Percentiles rank a stretch among this genome's conserved stretches.
phyloP scores from a whole-genome alignment of 2,329 filamentous ascomycete species.

The Xylariaceae sp. region DNA sequence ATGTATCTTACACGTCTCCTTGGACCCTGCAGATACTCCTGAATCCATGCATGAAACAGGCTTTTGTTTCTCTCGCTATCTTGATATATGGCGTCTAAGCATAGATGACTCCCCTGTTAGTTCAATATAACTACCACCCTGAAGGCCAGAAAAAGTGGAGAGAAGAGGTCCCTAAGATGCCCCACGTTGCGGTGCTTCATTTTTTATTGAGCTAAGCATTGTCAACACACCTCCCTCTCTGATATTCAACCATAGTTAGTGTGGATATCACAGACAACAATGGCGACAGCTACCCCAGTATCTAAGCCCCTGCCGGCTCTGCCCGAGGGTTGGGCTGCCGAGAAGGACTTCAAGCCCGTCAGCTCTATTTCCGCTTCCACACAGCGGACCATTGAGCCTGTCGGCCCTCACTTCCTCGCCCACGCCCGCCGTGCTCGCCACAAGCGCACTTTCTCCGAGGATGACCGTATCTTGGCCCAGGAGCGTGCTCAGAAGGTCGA shows the following conservation, averaged over 20 bases:
- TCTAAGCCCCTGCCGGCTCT: slow-evolving; percentile 67
- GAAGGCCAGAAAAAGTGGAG: not conserved
- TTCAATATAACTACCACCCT: not conserved
- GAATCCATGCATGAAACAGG: no score
- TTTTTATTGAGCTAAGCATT: not conserved
- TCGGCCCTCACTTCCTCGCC: slow-evolving; percentile 95
- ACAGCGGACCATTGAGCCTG: slow-evolving; percentile 87
- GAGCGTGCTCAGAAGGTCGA: slow-evolving; percentile 94
- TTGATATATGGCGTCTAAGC: not conserved
- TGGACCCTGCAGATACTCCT: no score
- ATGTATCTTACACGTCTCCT: no score
- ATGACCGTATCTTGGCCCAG: slow-evolving; percentile 94
- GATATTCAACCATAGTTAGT: slow-evolving; percentile 7
- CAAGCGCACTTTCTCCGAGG: slow-evolving; percentile 96
- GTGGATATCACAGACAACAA: slow-evolving; percentile 35
- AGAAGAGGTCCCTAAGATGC: not conserved
- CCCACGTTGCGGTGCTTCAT: slow-evolving; percentile 4
- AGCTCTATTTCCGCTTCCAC: slow-evolving; percentile 70
- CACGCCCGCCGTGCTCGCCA: slow-evolving; percentile 93
- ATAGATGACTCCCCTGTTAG: not conserved
- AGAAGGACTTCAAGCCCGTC: slow-evolving; percentile 87
- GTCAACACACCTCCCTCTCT: not conserved
- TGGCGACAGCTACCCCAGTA: slow-evolving; percentile 61
- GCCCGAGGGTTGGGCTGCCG: slow-evolving; percentile 73
- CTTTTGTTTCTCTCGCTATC: no score